Base-by-base conservation (phyloP, 371 early-diverging fungal species). In the Zopfochytrium polystomum region DNA sequence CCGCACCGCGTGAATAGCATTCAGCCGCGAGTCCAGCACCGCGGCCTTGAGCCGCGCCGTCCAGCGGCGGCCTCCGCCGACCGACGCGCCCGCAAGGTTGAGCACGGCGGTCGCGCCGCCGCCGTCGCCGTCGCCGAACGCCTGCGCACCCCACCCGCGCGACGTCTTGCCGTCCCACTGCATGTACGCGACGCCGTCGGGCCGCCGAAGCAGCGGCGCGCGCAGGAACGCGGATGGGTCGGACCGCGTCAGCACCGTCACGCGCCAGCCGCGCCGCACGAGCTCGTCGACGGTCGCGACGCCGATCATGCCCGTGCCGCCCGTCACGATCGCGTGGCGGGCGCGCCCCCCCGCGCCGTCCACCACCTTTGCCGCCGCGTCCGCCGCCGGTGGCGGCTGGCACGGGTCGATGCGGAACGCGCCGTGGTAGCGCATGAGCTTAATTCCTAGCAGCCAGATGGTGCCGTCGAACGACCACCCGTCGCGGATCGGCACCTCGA, bases 311-410 rank as follows among this genome's bases (percentile, higher is more conserved):
- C 49, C 49, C 13, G 49, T 48, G 22, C 49, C 49, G 9, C 49
- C 49, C n/a, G 49, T 9, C 22, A 48, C 49, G 25, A 48, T 48
- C 25, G 49, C 49, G 25, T 48, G 49, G 42, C n/a, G 11, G n/a
- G n/a, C n/a, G n/a, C n/a, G n/a, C n/a, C n/a, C n/a, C n/a, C n/a
- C n/a, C n/a, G n/a, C n/a, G n/a, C n/a, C n/a, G n/a, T n/a, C n/a
- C n/a, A n/a, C n/a, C n/a, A n/a, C n/a, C n/a, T n/a, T n/a, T n/a
- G n/a, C n/a, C n/a, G n/a, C n/a, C n/a, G n/a, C n/a, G 13, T 22
- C 9, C 9, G 49, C 13, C 25, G n/a, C 9, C 9, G 13, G n/a
- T 9, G 22, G 49, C 9, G 25, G 13, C 9, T 26, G 13, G 22
- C 13, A 26, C 25, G 9, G 13, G 25, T 9, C 9, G 13, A 48